Percentiles rank a stretch among this genome's conserved stretches.
Evolutionary conservation across 768 basidiomycete genomes (phyloP).

Genomic region (Boletus rubropictus): DNA sequence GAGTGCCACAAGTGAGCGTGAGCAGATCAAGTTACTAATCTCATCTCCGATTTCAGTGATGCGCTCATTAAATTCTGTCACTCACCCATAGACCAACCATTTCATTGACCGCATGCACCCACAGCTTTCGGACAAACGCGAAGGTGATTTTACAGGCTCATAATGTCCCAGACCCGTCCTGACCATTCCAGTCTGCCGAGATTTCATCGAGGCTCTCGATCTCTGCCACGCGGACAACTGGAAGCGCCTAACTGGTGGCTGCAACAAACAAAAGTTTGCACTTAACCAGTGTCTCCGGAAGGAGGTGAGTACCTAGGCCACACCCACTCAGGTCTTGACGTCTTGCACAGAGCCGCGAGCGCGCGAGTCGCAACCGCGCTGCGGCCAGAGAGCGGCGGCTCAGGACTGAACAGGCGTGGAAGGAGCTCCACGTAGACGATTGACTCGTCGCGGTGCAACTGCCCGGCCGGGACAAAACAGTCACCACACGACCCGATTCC

Average conservation of each 20-base stretch:
- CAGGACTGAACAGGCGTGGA: conserved; percentile 55
- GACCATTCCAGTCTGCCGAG: conserved; percentile 53
- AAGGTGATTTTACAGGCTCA: conserved; percentile 32
- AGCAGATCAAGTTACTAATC: conserved; percentile 12
- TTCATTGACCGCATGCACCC: conserved; percentile 50
- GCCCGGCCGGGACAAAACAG: neutral
- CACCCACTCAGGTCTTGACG: neutral
- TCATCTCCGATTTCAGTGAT: neutral
- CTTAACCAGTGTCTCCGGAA: conserved; percentile 65
- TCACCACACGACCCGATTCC: neutral
- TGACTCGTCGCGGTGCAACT: conserved; percentile 8
- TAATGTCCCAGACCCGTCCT: neutral
- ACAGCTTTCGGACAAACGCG: conserved; percentile 62
- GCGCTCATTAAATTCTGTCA: conserved; percentile 1
- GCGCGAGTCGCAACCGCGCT: conserved; percentile 56
- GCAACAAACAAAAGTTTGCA: conserved; percentile 62
- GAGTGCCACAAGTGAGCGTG: neutral
- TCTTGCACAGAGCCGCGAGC: conserved; percentile 48
- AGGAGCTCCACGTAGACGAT: conserved; percentile 53
- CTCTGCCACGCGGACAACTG: conserved; percentile 60
- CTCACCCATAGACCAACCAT: too few relatives aligned
- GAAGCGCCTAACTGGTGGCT: conserved; percentile 62
- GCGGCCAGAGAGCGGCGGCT: conserved; percentile 49
- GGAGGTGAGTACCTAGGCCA: conserved; percentile 46
- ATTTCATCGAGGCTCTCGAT: conserved; percentile 73